Conservation (phyloP, 2,329 filamentous ascomycete species). For the Neoascochyta sp. region DNA sequence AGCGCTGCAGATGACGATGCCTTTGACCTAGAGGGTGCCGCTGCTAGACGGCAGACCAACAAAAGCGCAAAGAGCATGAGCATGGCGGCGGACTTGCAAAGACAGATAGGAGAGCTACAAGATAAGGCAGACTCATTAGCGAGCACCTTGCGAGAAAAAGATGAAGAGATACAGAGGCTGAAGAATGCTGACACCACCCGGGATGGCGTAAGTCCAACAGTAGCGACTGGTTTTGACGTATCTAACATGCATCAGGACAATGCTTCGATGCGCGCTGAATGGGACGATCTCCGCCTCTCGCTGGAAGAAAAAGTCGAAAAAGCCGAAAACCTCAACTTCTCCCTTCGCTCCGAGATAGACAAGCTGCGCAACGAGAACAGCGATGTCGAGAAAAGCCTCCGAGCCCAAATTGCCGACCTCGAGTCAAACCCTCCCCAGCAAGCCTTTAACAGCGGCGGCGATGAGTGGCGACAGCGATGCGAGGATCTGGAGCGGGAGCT, state of each 20-base stretch:
- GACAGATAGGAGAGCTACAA: conserved; percentile 70
- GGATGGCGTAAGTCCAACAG: conserved; percentile 39
- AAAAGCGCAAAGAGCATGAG: conserved; percentile 37
- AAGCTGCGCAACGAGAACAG: conserved; percentile 66
- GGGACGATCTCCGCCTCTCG: conserved; percentile 60
- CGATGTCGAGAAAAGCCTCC: conserved; percentile 59
- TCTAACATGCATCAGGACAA: conserved; percentile 40
- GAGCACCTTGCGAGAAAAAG: conserved; percentile 63
- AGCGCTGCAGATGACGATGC: conserved; percentile 56
- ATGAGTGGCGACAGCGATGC: conserved; percentile 37
- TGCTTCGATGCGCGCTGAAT: conserved; percentile 66
- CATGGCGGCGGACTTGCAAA: conserved; percentile 65
- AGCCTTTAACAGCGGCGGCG: conserved; percentile 18
- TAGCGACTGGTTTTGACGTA: too few relatives aligned
- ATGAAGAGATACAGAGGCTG: conserved; percentile 62
- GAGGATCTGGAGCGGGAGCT: conserved; percentile 56
- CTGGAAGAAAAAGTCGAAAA: conserved; percentile 72
- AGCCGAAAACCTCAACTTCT: conserved; percentile 73
- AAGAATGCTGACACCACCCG: conserved; percentile 57
- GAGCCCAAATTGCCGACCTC: conserved; percentile 58
- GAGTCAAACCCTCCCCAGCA: conserved; percentile 24
- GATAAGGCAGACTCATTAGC: conserved; percentile 72
- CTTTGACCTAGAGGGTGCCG: conserved; percentile 56
- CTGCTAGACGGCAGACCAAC: conserved; percentile 45
- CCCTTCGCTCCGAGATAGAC: conserved; percentile 74